A percentile compares a stretch with the other conserved stretches of the same genome.
Conservation (phyloP, 805 yeast species). For the Yarrowia sp. region DNA sequence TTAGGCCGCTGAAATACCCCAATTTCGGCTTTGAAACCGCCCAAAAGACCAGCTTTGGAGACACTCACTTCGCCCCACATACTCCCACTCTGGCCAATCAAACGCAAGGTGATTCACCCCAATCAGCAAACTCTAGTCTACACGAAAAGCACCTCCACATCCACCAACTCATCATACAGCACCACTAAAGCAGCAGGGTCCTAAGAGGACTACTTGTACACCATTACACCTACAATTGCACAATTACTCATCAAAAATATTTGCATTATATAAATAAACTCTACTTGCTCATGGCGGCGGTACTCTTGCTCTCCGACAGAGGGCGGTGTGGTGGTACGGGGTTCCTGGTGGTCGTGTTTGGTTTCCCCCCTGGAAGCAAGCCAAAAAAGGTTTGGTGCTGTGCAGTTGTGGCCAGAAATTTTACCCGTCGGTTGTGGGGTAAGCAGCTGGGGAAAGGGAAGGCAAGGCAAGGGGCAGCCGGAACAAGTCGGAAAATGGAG, state of each 20-base stretch:
- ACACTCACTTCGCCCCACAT: not conserved
- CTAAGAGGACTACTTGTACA: no score
- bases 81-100: slow-evolving; percentile 2
- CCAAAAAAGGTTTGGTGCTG: slow-evolving; percentile 1
- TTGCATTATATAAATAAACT: slow-evolving; percentile 36
- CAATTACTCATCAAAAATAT: not conserved
- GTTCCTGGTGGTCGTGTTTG: not conserved
- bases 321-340: no score
- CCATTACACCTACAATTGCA: no score
- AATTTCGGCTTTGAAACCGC: not conserved
- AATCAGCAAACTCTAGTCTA: slow-evolving; percentile 19
- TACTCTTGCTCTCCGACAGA: not conserved
- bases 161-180: no score
- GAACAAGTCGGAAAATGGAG: not conserved
- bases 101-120: slow-evolving; percentile 17
- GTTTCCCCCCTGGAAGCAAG: slow-evolving; percentile 1
- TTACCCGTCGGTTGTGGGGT: slow-evolving; percentile 29
- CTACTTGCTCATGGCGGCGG: slow-evolving; percentile 19
- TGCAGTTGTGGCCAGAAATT: slow-evolving; percentile 9
- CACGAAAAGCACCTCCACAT: slow-evolving; percentile 8
- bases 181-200: no score
- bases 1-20: no score
- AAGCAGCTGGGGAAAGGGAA: not conserved
- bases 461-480: not conserved
- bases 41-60: not conserved